Evolutionary conservation across 2,329 filamentous ascomycete species (phyloP).

Genomic region (Colletotrichum sp.): DNA sequence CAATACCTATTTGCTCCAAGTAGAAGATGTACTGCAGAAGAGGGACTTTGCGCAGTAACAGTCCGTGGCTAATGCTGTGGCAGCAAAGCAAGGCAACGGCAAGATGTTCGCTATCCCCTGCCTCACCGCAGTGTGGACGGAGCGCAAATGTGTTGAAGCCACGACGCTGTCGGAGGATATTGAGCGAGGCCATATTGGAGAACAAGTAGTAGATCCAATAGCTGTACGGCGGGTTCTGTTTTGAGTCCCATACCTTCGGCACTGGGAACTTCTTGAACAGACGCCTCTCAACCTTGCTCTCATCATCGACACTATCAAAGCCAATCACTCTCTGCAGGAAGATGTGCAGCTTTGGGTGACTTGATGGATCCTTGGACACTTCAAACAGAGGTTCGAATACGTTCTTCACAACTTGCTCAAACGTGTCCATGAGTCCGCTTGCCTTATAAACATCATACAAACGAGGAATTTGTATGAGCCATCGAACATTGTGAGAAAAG

Average conservation of each 20-base stretch:
- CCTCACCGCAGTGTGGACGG: conserved; percentile 94
- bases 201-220: conserved; percentile 99
- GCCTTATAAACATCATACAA: conserved; percentile 96
- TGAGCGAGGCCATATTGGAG: conserved; percentile 90
- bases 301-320: conserved; percentile 97
- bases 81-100: conserved; percentile 90
- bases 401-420: conserved; percentile 89
- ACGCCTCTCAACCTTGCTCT: conserved; percentile 93
- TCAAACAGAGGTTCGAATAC: conserved; percentile 94
- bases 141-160: conserved; percentile 96
- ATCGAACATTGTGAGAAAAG: conserved; percentile 96
- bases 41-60: conserved; percentile 91
- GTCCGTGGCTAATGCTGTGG: conserved; percentile 95
- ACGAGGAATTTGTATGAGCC: conserved; percentile 94
- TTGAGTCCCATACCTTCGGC: conserved; percentile 85
- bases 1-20: conserved; percentile 95
- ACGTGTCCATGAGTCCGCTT: conserved; percentile 83
- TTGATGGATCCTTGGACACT: conserved; percentile 84
- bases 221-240: conserved; percentile 96
- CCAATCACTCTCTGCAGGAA: conserved; percentile 96
- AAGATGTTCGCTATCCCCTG: conserved; percentile 94
- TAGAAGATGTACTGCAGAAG: conserved; percentile 97
- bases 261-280: conserved; percentile 96
- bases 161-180: conserved; percentile 86
- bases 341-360: conserved; percentile 90